Evolutionary conservation across 139 green algal genomes (phyloP), one percentile per base, ranked within the genome.

Genomic region (Closterium sp.): DNA sequence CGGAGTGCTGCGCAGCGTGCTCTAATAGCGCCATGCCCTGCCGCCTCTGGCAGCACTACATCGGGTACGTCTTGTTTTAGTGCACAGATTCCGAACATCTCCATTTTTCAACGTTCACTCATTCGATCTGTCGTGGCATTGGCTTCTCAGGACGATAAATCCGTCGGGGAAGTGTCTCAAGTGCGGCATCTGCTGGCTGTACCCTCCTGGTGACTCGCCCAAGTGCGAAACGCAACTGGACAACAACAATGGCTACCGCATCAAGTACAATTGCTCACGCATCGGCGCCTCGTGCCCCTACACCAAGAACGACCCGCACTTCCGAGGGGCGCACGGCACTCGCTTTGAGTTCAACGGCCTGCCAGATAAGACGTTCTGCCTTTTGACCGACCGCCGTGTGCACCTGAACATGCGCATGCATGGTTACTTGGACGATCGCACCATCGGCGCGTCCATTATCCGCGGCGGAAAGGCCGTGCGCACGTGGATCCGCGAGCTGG

Each of bases 401-500:
- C 50, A 73, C 50, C 50, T 73, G 13, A 73, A 73, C 50, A 73
- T 73, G 50, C 50, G 50, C 50, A 73, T 73, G 50, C 50, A 73
- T 11, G 50, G 50, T 0, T 73, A 73, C 50, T 22, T 73, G 50
- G 50, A 73, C 50, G 50, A 73, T 73, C 50, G 50, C 50, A 73
- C 50, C 50, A 22, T 73, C 50, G 50, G 50, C 9, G 50, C 50
- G 50, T 73, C 50, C 50, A 73, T 73, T 22, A 73, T 73, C 50
- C 50, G 50, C 50, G 50, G 13, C 50, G 50, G 50, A 9, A 73
- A 73, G 50, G 50, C 50, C 17, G 50, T 73, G 50, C 50, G 50
- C 50, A 73, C 50, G 50, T 73, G 50, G 50, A 73, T 73, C 50
- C 50, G 50, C 50, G 89, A 91, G 89, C 28, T 91, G 38, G 89